Evolutionary conservation across 768 basidiomycete species (phyloP).

Genomic region (Trametes sanguinea): DNA sequence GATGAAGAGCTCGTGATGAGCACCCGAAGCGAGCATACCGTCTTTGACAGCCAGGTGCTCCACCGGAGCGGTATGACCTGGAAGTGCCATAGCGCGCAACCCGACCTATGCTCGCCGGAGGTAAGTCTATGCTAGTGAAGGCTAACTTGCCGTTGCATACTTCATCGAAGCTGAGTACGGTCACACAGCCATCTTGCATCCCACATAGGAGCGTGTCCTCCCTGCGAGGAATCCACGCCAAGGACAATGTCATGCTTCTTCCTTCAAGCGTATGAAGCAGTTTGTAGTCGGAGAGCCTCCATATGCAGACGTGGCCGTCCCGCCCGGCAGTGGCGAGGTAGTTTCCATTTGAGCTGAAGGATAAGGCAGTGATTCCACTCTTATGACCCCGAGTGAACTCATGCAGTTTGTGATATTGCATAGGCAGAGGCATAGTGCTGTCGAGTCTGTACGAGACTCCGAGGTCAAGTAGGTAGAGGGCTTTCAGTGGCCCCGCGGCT

Average conservation of each 20-base stretch:
- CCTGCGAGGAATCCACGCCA: neutral
- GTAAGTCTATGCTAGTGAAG: too few species aligned
- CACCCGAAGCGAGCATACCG: neutral
- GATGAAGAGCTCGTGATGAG: neutral
- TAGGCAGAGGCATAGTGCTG: neutral
- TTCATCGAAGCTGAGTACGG: neutral
- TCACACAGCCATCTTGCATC: neutral
- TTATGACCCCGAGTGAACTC: neutral
- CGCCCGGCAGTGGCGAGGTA: neutral
- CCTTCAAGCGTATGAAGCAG: neutral
- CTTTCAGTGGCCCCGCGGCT: too few species aligned
- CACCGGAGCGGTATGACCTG: neutral
- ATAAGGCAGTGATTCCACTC: neutral
- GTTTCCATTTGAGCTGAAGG: neutral
- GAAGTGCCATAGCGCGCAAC: neutral
- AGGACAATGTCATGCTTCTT: neutral
- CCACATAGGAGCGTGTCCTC: neutral
- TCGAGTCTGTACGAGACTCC: too few species aligned
- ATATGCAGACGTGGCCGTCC: neutral
- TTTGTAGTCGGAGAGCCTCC: neutral
- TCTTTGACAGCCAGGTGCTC: neutral
- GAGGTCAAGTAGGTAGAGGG: too few species aligned
- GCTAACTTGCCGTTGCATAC: neutral
- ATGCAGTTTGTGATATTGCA: neutral
- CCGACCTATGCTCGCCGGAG: too few species aligned